phyloP scores from a whole-genome alignment of 2,329 filamentous ascomycete species.

The Amesomyces nigricolor region DNA sequence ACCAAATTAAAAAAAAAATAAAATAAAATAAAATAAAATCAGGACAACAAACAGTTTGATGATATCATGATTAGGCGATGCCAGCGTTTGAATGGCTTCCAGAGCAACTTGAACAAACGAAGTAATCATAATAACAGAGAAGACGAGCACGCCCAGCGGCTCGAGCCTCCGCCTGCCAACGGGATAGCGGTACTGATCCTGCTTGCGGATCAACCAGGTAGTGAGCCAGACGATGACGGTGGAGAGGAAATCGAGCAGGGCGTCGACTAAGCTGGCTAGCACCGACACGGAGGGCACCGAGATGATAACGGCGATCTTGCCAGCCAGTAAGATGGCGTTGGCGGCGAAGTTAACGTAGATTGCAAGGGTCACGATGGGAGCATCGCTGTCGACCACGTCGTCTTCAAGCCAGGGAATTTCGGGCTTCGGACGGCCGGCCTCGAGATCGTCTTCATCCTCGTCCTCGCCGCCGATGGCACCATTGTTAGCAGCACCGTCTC shows the following conservation, averaged over 20 bases:
- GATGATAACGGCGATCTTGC: conserved; percentile 72
- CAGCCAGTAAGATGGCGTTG: conserved; percentile 66
- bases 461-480: conserved; percentile 42
- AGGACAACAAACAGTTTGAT: conserved; percentile 53
- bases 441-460: conserved; percentile 40
- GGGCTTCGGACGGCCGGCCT: conserved; percentile 41
- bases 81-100: conserved; percentile 61
- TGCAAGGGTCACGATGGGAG: conserved; percentile 73
- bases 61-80: conserved; percentile 55
- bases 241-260: conserved; percentile 72
- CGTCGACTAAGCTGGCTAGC: conserved; percentile 72
- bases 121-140: conserved; percentile 81
- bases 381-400: conserved; percentile 64
- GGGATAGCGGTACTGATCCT: conserved; percentile 70
- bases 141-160: conserved; percentile 74
- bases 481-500: conserved; percentile 38
- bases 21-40: no score
- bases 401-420: conserved; percentile 68
- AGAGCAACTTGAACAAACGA: conserved; percentile 74
- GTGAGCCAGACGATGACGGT: conserved; percentile 78
- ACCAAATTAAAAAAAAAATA: no score
- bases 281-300: conserved; percentile 78
- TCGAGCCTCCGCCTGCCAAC: conserved; percentile 70
- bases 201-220: conserved; percentile 65
- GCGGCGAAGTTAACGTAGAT: conserved; percentile 82